Conservation (phyloP, 2,329 filamentous ascomycete species). For the Stemphylium beticola region DNA sequence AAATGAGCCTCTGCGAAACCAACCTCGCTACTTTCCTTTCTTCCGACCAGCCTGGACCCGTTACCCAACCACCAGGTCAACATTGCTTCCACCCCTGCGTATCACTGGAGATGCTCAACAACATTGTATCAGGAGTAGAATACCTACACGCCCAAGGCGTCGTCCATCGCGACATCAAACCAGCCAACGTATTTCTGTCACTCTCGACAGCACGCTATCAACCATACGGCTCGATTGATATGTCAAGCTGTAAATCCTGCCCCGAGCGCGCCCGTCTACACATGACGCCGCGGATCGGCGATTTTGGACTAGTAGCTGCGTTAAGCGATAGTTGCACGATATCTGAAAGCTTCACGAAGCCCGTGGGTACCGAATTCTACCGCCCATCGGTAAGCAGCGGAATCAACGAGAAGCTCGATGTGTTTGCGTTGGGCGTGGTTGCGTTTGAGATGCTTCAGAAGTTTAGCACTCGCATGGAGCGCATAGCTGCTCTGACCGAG, state of each 20-base stretch:
- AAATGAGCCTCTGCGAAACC: conserved; percentile 70
- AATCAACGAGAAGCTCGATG: conserved; percentile 62
- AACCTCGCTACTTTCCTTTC: conserved; percentile 66
- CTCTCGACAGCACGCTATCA: conserved; percentile 45
- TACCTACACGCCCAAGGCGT: conserved; percentile 68
- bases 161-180: conserved; percentile 72
- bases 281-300: conserved; percentile 67
- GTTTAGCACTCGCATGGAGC: conserved; percentile 54
- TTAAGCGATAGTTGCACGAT: conserved; percentile 49
- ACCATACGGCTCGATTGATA: conserved; percentile 55
- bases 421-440: conserved; percentile 68
- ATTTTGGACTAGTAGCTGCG: conserved; percentile 70
- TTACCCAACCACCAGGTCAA: conserved; percentile 35
- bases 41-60: conserved; percentile 18
- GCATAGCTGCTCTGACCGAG: conserved; percentile 42
- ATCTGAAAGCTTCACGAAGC: conserved; percentile 40
- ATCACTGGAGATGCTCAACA: conserved; percentile 63
- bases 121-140: conserved; percentile 67
- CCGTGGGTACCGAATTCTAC: conserved; percentile 68
- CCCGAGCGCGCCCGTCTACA: conserved; percentile 45
- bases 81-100: conserved; percentile 69
- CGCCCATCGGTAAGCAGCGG: conserved; percentile 52
- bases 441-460: conserved; percentile 66
- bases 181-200: conserved; percentile 70
- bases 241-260: conserved; percentile 57